Base-by-base conservation (phyloP, 2,329 filamentous ascomycete genomes). In the Cadophora malorum region DNA sequence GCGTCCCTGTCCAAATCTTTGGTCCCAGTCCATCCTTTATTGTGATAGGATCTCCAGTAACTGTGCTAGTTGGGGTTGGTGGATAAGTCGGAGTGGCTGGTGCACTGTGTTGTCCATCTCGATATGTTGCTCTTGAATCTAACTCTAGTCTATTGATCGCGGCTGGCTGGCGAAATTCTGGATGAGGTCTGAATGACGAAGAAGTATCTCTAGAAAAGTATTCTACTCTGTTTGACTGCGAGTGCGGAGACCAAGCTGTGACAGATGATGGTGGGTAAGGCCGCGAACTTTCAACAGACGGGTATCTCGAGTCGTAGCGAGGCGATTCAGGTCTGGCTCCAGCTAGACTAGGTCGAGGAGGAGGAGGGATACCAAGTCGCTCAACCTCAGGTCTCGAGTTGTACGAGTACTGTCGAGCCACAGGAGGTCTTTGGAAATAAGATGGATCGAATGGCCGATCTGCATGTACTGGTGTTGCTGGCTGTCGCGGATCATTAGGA, bases 1-100 rank as follows among this genome's bases (percentile, higher is more conserved):
- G 87, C 2, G 85, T 88, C 31, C 88, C 88, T 1, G 88, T 90
- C 88, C 88, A 90, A 68, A 90, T 90, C 80, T 90, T 90, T 14
- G 88, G 88, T 0, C 88, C 88, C 16, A 90, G 79, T 0, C 85
- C 85, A 75, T 90, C 87, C 77, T 89, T 89, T 16, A 82, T 76
- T 23, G 76, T 76, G 5, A 74, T 52, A 28, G 74, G 65, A n/a
- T 77, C 76, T 21, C 71, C 72, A 16, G 67, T 63, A 3, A 71
- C 69, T 49, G 71, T 74, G 50, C 69, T 73, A 3, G 69, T 68
- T 21, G 75, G 72, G 9, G 75, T 74, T 0, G 70, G 71, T 23
- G 74, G 71, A 41, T 75, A 74, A 23, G 67, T 74, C 7, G 72
- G 67, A 45, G 70, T 72, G 21, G 63, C 65, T 50, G 70, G 67